These are phyloP conservation scores for Arthroderma sp. DNA, from an alignment of 2,329 filamentous ascomycete species.

Conservation along the genomic window DNA sequence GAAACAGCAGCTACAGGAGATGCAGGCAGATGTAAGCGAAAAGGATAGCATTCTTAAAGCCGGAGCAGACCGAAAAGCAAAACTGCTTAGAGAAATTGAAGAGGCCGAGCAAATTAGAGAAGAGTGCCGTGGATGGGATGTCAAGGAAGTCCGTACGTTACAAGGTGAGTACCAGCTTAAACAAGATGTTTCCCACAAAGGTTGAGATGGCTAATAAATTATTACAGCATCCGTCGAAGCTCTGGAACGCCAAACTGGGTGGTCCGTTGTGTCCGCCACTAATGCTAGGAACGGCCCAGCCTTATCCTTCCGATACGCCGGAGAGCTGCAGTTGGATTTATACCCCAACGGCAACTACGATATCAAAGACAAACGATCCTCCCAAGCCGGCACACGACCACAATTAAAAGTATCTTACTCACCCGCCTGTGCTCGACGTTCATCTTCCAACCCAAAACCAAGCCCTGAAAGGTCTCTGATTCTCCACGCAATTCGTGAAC, in stretches of 20 bases:
- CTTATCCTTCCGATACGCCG: conserved; percentile 30
- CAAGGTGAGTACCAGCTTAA: conserved; percentile 45
- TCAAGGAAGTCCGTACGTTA: conserved; percentile 63
- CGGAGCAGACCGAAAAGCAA: conserved; percentile 52
- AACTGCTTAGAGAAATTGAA: conserved; percentile 59
- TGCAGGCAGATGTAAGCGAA: conserved; percentile 53
- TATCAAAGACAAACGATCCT: too few relatives aligned
- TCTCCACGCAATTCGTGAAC: conserved; percentile 27
- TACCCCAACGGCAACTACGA: conserved; percentile 19
- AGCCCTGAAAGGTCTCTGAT: conserved; percentile 29
- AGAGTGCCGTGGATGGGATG: conserved; percentile 79
- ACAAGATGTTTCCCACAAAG: neutral
- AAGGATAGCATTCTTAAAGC: conserved; percentile 53
- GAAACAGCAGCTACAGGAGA: conserved; percentile 50
- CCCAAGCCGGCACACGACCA: too few relatives aligned
- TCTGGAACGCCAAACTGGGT: conserved; percentile 31
- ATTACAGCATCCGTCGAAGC: conserved; percentile 23
- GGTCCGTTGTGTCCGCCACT: conserved; percentile 26
- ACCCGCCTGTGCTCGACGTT: conserved; percentile 11
- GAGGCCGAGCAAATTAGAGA: conserved; percentile 74
- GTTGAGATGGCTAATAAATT: conserved; percentile 1
- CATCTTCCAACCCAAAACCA: conserved; percentile 10
- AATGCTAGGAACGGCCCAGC: conserved; percentile 18
- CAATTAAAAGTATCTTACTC: conserved; percentile 22
- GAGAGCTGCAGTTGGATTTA: conserved; percentile 30